Percentiles rank a stretch among this genome's conserved stretches.
phyloP scores from a whole-genome alignment of 2,329 filamentous ascomycete genomes.

The Scytalidium lignicola region DNA sequence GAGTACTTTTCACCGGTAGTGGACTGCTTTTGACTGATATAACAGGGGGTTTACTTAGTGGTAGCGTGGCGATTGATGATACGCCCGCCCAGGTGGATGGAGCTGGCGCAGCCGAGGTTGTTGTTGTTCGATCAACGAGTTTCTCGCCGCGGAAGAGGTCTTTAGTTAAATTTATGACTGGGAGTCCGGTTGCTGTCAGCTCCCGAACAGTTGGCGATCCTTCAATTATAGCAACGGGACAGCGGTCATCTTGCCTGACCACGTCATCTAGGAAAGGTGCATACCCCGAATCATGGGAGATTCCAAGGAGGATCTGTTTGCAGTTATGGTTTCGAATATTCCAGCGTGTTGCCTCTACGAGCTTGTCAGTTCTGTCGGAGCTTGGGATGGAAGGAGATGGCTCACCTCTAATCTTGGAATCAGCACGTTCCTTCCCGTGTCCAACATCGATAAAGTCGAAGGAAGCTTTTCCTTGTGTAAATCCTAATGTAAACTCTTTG shows the following conservation, averaged over 20 bases:
- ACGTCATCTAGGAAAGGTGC: slow-evolving; percentile 54
- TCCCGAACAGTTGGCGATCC: slow-evolving; percentile 47
- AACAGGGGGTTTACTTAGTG: slow-evolving; percentile 13
- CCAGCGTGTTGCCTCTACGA: slow-evolving; percentile 38
- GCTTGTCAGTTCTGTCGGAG: too few relatives aligned
- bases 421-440: slow-evolving; percentile 51
- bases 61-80: slow-evolving; percentile 20
- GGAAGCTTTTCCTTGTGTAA: slow-evolving; percentile 52
- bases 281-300: slow-evolving; percentile 58
- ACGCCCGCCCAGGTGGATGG: slow-evolving; percentile 26
- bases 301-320: slow-evolving; percentile 55
- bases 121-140: slow-evolving; percentile 34
- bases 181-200: slow-evolving; percentile 41
- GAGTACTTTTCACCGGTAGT: background rate
- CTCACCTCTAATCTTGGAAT: slow-evolving; percentile 56
- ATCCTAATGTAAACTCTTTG: slow-evolving; percentile 53
- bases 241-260: slow-evolving; percentile 36
- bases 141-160: slow-evolving; percentile 52
- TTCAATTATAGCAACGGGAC: slow-evolving; percentile 49
- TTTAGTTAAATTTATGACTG: slow-evolving; percentile 38
- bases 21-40: slow-evolving; percentile 13
- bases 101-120: slow-evolving; percentile 19
- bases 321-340: slow-evolving; percentile 57
- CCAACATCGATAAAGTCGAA: slow-evolving; percentile 64
- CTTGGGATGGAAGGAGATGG: slow-evolving; percentile 3